Base-by-base conservation (phyloP, 177 flowering plant species). In the Tripterygium wilfordii region DNA sequence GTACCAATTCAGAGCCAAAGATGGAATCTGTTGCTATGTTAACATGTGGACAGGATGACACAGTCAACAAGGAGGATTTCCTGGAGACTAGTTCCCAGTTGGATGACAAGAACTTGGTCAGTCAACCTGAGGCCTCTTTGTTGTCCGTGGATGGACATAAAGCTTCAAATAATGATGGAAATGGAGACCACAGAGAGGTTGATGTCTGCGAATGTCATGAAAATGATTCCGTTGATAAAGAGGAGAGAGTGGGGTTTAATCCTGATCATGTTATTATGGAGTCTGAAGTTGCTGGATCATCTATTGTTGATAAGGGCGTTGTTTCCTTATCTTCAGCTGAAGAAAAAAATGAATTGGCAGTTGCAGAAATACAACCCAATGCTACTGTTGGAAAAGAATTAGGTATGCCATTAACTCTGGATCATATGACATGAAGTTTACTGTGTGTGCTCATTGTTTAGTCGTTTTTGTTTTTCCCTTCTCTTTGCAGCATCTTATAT, bases 401-500 rank as follows among this genome's bases (percentile, higher is more conserved):
- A 57, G 75, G 71, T 74, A 61, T 26, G 22, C 3, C 31, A 16
- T 50, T n/a, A 25, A 36, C 23, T 41, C 14, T 32, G 4, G 31
- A 28, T n/a, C n/a, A n/a, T n/a, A n/a, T n/a, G n/a, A n/a, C n/a
- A n/a, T n/a, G n/a, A n/a, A n/a, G n/a, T n/a, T 10, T 24, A n/a
- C 10, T 25, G 17, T 12, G n/a, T 38, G 20, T 35, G 1, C 5
- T 25, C 35, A 40, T 40, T 25, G 4, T 17, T 13, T 2, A 3
- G 20, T n/a, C 29, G 1, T 39, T 5, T 39, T 13, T 53, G 4
- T 42, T 9, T 2, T 42, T 15, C 4, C 10, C 22, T n/a, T n/a
- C n/a, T n/a, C 25, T 21, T 24, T 54, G 40, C 44, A 53, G 50
- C 52, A 15, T 24, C 62, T 17, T 41, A 17, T 51, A 42, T 42